A percentile compares a stretch with the other conserved stretches of the same genome.
phyloP scores from a whole-genome alignment of 345 rosid genomes.

The Corymbia maculata region DNA sequence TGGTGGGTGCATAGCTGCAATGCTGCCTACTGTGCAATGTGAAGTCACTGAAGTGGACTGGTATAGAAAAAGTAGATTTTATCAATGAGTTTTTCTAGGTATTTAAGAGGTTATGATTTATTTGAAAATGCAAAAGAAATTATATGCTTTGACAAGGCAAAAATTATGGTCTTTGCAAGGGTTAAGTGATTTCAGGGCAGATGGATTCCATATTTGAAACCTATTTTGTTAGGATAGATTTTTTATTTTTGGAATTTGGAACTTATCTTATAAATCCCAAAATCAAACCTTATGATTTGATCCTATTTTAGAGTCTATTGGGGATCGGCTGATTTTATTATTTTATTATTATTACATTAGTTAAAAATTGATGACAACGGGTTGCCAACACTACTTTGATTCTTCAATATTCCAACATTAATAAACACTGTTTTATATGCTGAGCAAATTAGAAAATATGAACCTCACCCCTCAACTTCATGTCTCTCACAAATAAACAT shows the following conservation, averaged over 20 bases:
- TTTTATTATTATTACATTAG: background rate
- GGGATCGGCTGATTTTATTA: background rate
- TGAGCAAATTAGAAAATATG: background rate
- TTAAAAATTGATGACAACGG: too few species aligned
- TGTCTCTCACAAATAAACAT: background rate
- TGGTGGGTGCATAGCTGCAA: background rate
- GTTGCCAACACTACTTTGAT: background rate
- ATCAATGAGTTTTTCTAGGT: background rate
- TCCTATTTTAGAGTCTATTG: too few species aligned
- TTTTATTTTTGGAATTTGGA: background rate
- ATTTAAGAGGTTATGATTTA: background rate
- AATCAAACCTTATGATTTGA: too few species aligned
- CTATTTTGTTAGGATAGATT: too few species aligned
- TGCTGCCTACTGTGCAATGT: background rate
- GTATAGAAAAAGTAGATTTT: background rate
- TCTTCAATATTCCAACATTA: background rate
- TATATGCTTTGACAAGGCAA: background rate
- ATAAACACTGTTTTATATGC: background rate
- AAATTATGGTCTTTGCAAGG: background rate
- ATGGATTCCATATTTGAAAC: too few species aligned
- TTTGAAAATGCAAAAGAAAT: background rate
- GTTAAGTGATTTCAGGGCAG: accelerated
- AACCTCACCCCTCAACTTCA: background rate
- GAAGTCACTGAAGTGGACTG: background rate
- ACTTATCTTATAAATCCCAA: too few species aligned